phyloP scores from a whole-genome alignment of 495 filamentous ascomycete genomes.

The Annulohypoxylon bovei region DNA sequence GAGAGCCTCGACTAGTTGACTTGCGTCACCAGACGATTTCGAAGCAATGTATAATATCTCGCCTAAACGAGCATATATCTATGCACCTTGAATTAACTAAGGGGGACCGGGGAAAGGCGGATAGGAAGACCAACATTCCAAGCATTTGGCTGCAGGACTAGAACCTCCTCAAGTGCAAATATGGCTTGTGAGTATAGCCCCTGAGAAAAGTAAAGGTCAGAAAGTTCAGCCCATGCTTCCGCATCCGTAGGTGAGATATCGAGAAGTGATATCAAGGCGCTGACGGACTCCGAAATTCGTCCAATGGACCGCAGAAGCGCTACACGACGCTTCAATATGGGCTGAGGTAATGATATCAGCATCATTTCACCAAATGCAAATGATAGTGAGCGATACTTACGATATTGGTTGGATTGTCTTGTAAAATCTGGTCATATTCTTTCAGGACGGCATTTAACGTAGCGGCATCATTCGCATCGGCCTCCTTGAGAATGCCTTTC shows the following conservation, averaged over 20 bases:
- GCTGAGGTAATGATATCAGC: constrained; percentile 59
- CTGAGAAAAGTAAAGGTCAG: constrained; percentile 82
- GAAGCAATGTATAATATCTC: constrained; percentile 81
- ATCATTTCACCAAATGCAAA: not conserved
- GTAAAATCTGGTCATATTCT: constrained; percentile 79
- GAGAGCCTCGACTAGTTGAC: constrained; percentile 73
- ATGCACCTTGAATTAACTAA: constrained; percentile 35
- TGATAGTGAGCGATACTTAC: constrained; percentile 65
- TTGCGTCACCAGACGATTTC: constrained; percentile 57
- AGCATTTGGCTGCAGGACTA: constrained; percentile 88
- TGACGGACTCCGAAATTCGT: constrained; percentile 74
- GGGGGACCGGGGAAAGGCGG: constrained; percentile 1
- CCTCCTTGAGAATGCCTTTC: constrained; percentile 85
- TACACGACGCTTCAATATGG: constrained; percentile 85
- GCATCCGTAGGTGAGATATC: constrained; percentile 88
- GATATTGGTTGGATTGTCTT: constrained; percentile 80
- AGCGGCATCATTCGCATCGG: constrained; percentile 70
- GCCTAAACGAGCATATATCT: constrained; percentile 89
- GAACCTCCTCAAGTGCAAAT: constrained; percentile 88
- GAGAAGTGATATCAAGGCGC: constrained; percentile 76
- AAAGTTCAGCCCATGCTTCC: constrained; percentile 93
- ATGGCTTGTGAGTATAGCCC: constrained; percentile 82
- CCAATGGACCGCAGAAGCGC: constrained; percentile 80
- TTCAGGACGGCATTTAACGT: constrained; percentile 74
- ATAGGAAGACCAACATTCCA: constrained; percentile 78